phyloP scores from a whole-genome alignment of 495 filamentous ascomycete genomes.

The Xylaria palmicola region DNA sequence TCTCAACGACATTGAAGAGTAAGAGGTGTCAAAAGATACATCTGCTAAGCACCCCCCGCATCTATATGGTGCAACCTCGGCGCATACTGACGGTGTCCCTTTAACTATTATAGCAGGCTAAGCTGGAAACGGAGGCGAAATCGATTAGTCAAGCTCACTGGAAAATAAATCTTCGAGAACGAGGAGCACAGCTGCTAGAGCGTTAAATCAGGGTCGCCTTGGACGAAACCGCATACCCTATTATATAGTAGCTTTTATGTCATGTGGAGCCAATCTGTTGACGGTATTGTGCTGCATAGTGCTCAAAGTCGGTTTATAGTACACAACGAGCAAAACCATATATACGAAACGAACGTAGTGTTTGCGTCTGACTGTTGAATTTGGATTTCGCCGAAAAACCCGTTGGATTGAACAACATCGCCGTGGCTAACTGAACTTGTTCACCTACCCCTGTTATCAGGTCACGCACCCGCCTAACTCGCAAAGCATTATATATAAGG shows the following conservation, averaged over 20 bases:
- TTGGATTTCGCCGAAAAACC: not conserved
- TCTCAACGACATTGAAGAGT: not conserved
- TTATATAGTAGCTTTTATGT: not conserved
- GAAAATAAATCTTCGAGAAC: not conserved
- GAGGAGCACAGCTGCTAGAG: too few species aligned
- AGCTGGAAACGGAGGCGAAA: not conserved
- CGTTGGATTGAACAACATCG: too few species aligned
- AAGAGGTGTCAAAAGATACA: not conserved
- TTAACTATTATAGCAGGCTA: not conserved
- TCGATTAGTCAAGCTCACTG: too few species aligned
- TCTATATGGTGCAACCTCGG: not conserved
- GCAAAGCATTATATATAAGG: not conserved
- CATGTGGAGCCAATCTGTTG: not conserved
- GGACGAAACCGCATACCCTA: not conserved
- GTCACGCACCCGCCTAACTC: not conserved
- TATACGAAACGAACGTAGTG: not conserved
- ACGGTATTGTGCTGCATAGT: not conserved
- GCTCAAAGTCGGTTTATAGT: not conserved
- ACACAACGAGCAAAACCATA: too few species aligned
- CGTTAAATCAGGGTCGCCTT: not conserved
- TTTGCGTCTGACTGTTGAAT: not conserved
- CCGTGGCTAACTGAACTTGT: not conserved
- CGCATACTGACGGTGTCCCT: not conserved
- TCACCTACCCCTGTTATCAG: not conserved
- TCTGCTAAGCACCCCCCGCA: not conserved